Conservation (phyloP, 371 early-diverging fungal species). For the Parasitella parasitica region DNA sequence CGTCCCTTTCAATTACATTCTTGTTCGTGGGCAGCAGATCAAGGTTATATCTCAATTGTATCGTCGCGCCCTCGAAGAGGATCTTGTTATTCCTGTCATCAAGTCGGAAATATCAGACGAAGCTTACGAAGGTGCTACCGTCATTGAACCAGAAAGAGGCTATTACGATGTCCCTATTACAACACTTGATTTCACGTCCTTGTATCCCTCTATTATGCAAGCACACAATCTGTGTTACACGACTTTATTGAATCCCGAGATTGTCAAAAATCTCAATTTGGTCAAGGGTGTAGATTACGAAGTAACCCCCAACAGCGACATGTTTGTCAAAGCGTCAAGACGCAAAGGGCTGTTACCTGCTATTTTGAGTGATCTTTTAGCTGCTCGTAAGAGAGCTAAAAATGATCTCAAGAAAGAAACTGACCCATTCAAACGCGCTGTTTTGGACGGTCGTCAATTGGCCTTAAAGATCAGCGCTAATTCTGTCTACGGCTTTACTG, state of each 20-base stretch:
- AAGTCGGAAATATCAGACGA: conserved; percentile 82
- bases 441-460: conserved; percentile 97
- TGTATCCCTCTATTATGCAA: conserved; percentile 99
- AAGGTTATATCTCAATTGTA: conserved; percentile 98
- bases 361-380: conserved; percentile 92
- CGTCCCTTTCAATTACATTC: conserved; percentile 95
- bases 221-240: conserved; percentile 99
- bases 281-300: conserved; percentile 83
- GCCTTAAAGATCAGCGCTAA: conserved; percentile 98
- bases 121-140: conserved; percentile 98
- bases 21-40: conserved; percentile 97
- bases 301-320: conserved; percentile 87
- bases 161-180: conserved; percentile 97
- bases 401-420: conserved; percentile 91
- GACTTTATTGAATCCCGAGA: conserved; percentile 72
- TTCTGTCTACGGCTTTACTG: conserved; percentile 99
- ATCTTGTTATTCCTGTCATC: conserved; percentile 91
- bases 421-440: conserved; percentile 91
- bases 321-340: conserved; percentile 74
- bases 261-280: conserved; percentile 65
- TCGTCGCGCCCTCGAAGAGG: conserved; percentile 84
- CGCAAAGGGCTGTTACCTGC: conserved; percentile 95
- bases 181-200: conserved; percentile 98
- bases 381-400: conserved; percentile 96
- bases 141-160: conserved; percentile 98